phyloP scores from a whole-genome alignment of 2,329 filamentous ascomycete species.

The Cytospora paraplurivora region DNA sequence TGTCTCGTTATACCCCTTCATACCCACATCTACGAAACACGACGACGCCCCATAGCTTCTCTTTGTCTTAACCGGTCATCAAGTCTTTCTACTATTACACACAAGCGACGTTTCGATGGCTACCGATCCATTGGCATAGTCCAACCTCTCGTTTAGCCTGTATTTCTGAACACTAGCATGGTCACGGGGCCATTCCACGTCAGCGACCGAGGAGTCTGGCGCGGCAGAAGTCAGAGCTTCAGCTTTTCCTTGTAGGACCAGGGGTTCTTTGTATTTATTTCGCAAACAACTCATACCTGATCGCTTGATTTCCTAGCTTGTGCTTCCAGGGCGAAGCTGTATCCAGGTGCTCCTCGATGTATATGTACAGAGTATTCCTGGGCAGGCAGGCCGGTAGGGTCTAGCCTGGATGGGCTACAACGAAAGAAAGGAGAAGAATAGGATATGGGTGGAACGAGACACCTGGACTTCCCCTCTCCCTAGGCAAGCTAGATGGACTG shows the following conservation, averaged over 20 bases:
- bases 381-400: slow-evolving; percentile 14
- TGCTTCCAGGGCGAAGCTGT: neutral
- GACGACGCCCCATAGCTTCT: slow-evolving; percentile 15
- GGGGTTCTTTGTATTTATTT: neutral
- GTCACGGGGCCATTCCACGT: neutral
- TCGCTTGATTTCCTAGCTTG: neutral
- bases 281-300: neutral
- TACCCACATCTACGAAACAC: slow-evolving; percentile 16
- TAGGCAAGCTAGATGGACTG: slow-evolving; percentile 21
- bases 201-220: slow-evolving; percentile 6
- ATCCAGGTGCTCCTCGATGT: slow-evolving; percentile 2
- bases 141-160: slow-evolving; percentile 10
- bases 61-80: slow-evolving; percentile 8
- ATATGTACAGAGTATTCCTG: slow-evolving; percentile 15
- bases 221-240: slow-evolving; percentile 2
- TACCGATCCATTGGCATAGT: neutral
- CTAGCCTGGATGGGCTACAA: slow-evolving; percentile 8
- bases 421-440: slow-evolving; percentile 6
- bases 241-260: slow-evolving; percentile 6
- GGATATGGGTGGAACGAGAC: slow-evolving; percentile 17
- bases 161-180: slow-evolving; percentile 18
- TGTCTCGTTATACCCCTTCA: slow-evolving; percentile 23
- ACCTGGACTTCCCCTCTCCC: slow-evolving; percentile 14
- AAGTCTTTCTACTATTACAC: neutral
- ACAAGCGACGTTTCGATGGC: slow-evolving; percentile 3